Evolutionary conservation across 2,329 filamentous ascomycete genomes (phyloP), one percentile per base, ranked within the genome.

Genomic region (Thielaviopsis ethacetica): DNA sequence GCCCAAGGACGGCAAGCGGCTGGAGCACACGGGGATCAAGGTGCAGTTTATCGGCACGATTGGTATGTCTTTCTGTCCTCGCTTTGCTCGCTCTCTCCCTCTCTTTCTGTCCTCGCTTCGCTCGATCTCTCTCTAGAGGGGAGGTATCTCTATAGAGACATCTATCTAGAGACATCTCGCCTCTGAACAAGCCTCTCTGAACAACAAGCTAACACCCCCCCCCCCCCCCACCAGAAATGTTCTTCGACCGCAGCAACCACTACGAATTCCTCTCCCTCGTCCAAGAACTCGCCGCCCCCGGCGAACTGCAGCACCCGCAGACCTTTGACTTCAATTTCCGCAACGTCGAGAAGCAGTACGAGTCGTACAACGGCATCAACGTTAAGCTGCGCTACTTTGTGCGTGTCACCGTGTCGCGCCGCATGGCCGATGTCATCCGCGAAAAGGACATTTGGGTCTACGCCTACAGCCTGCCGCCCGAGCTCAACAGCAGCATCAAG

Each of bases 381-480:
- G 93, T 98, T 68, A 95, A 95, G 77, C 81, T 98, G 70, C 90
- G 93, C 66, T 98, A 98, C 81, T 97, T 97, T 73, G 85, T 97
- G 60, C 87, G 91, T 66, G 93, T 97, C 65, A 98, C 93, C 41
- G 93, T 98, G 54, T 95, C 90, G 56, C 83, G 93, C 67, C 84
- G 93, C 70, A 97, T 98, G 90, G 89, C 90, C 66, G 93, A 98
- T 69, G 91, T 98, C 60, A 89, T 97, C 67, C 86, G 94, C 66
- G 94, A 98, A 75, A 98, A 98, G 80, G 94, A 98, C 72, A 86
- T 98, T 64, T 98, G 94, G 94, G 94, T 98, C 59, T 98, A 98
- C 77, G 93, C 86, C 63, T 98, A 98, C 78, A 85, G 91, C 71
- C 91, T 97, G 76, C 91, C 93, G 21, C 93, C 93, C 19, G 93